phyloP scores from a whole-genome alignment of 2,329 filamentous ascomycete species.

The Akanthomyces uredinophilus region DNA sequence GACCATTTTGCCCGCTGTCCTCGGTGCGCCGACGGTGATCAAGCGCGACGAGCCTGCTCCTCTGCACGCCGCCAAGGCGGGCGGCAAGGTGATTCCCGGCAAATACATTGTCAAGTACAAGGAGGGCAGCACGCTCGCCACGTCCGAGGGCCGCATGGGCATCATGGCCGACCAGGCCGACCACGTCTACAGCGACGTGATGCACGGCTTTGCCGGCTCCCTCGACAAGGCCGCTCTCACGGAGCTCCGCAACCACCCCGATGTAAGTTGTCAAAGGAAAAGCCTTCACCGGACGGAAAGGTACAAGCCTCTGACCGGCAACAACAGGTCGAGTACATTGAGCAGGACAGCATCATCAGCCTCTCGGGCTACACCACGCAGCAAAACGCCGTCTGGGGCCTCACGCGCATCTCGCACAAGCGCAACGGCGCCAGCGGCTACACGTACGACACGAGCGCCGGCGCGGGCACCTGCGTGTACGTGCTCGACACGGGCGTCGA shows the following conservation, averaged over 20 bases:
- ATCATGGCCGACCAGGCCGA: slow-evolving; percentile 20
- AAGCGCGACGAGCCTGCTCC: slow-evolving; percentile 25
- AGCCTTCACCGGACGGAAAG: no score
- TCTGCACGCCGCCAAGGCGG: slow-evolving; percentile 19
- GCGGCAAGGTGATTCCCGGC: slow-evolving; percentile 20
- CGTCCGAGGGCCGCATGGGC: slow-evolving; percentile 16
- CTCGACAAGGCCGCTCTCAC: slow-evolving; percentile 20
- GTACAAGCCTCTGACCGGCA: background rate
- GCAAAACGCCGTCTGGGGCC: slow-evolving; percentile 35
- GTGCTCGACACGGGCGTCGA: slow-evolving; percentile 42
- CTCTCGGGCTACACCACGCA: slow-evolving; percentile 43
- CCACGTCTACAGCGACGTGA: slow-evolving; percentile 21
- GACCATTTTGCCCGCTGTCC: slow-evolving; percentile 21
- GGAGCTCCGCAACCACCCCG: slow-evolving; percentile 21
- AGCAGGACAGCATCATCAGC: slow-evolving; percentile 41
- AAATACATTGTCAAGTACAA: slow-evolving; percentile 30
- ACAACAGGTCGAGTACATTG: slow-evolving; percentile 31
- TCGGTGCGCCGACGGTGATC: slow-evolving; percentile 20
- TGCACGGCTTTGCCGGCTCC: slow-evolving; percentile 23
- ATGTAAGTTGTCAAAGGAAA: no score
- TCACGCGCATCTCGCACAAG: slow-evolving; percentile 33
- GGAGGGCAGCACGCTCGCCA: slow-evolving; percentile 16
- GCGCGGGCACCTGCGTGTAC: slow-evolving; percentile 37
- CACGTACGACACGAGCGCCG: slow-evolving; percentile 34
- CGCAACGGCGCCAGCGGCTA: slow-evolving; percentile 26